Evolutionary conservation across 768 basidiomycete genomes (phyloP).

Genomic region (Leccinum broughii): DNA sequence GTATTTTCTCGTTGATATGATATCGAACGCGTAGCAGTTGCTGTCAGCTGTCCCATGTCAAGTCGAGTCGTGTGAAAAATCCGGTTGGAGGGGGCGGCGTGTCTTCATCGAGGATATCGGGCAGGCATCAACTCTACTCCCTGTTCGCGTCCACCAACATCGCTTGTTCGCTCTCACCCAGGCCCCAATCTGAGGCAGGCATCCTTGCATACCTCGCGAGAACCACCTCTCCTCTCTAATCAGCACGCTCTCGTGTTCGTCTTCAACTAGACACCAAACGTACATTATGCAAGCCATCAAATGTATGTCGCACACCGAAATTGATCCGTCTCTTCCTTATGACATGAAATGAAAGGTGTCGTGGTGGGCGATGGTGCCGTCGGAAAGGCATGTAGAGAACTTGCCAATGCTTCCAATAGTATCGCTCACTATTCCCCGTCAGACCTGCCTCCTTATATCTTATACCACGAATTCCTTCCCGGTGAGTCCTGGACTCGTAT

Average conservation of each 20-base stretch:
- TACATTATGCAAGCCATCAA: slow-evolving; percentile 84
- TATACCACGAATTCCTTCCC: slow-evolving; percentile 99
- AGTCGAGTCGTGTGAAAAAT: slow-evolving; percentile 26
- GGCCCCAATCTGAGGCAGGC: slow-evolving; percentile 7
- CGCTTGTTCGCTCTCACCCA: background rate
- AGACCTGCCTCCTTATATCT: slow-evolving; percentile 99
- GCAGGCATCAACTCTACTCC: slow-evolving; percentile 27
- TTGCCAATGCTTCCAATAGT: slow-evolving; percentile 3
- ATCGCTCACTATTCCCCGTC: slow-evolving; percentile 17
- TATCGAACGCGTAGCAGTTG: slow-evolving; percentile 5
- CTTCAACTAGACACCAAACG: slow-evolving; percentile 18
- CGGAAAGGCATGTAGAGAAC: slow-evolving; percentile 72
- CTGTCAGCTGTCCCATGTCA: slow-evolving; percentile 8
- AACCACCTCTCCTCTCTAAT: slow-evolving; percentile 13
- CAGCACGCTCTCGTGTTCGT: slow-evolving; percentile 14
- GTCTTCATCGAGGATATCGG: slow-evolving; percentile 32
- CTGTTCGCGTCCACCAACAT: slow-evolving; percentile 14
- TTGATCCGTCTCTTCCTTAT: slow-evolving; percentile 32
- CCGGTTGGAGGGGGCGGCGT: slow-evolving; percentile 13
- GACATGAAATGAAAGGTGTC: slow-evolving; percentile 62
- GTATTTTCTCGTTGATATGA: slow-evolving; percentile 24
- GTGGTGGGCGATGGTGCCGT: slow-evolving; percentile 99
- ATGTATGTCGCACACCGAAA: slow-evolving; percentile 51
- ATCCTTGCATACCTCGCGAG: background rate
- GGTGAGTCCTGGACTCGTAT: slow-evolving; percentile 47